Evolutionary conservation across 2,329 filamentous ascomycete species (phyloP).

Genomic region (Xylaria sp.): DNA sequence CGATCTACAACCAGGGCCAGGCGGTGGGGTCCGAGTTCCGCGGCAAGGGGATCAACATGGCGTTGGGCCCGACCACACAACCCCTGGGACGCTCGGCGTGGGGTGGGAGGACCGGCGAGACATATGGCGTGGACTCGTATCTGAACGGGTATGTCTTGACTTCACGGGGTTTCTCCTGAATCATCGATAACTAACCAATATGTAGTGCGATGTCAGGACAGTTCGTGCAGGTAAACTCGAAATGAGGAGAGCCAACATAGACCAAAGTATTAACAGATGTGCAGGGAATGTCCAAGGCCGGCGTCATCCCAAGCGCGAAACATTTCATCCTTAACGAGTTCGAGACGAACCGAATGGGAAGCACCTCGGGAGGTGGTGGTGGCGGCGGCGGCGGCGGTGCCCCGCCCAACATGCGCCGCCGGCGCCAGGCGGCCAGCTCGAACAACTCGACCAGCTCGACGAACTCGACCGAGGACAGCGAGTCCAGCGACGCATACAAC

Average conservation of each 20-base stretch:
- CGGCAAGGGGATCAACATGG: conserved; percentile 32
- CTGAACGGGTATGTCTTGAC: neutral
- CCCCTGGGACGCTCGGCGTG: conserved; percentile 33
- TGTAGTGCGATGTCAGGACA: neutral
- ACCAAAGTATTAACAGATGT: too few relatives aligned
- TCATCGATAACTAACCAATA: neutral
- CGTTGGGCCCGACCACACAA: conserved; percentile 29
- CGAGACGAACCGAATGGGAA: conserved; percentile 14
- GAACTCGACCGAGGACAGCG: too few relatives aligned
- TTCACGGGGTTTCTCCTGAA: too few relatives aligned
- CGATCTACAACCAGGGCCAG: conserved; percentile 14
- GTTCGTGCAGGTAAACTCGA: neutral
- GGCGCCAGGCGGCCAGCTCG: neutral
- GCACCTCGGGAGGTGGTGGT: neutral
- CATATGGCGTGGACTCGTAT: conserved; percentile 30
- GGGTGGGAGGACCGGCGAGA: conserved; percentile 29
- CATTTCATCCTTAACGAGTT: conserved; percentile 19
- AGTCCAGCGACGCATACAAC: conserved; percentile 1
- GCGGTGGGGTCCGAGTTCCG: conserved; percentile 26
- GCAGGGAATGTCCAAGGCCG: neutral
- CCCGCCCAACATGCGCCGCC: neutral
- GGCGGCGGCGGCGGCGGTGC: conserved; percentile 3
- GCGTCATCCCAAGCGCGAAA: conserved; percentile 10
- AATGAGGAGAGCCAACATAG: neutral
- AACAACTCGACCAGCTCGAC: neutral